Percentiles rank a stretch among this genome's conserved stretches.
Conservation (phyloP, 306 rosid genomes). For the Cicer cuneatum region DNA sequence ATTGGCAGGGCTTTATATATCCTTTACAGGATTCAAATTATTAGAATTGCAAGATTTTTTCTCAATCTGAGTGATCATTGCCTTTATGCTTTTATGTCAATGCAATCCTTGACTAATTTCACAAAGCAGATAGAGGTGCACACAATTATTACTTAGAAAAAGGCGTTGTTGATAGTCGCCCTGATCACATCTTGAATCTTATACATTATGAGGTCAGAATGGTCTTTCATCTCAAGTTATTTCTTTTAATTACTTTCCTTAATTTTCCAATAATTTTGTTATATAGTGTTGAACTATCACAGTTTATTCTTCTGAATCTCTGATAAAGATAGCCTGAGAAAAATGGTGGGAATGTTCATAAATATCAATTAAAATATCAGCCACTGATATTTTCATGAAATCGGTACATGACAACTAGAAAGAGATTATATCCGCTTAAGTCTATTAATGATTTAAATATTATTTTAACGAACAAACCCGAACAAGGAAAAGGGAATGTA, state of each 20-base stretch:
- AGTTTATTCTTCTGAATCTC: not conserved
- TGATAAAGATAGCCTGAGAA: slow-evolving; percentile 2
- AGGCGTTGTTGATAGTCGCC: slow-evolving; percentile 74
- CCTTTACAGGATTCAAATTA: slow-evolving; percentile 57
- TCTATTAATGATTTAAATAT: slow-evolving; percentile 9
- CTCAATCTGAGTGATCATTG: slow-evolving; percentile 18
- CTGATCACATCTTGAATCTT: slow-evolving; percentile 88
- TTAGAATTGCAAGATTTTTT: slow-evolving; percentile 10
- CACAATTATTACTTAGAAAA: slow-evolving; percentile 81
- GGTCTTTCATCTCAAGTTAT: slow-evolving; percentile 33
- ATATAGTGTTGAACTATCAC: not conserved
- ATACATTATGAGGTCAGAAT: slow-evolving; percentile 85
- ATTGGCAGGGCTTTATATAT: slow-evolving; percentile 96
- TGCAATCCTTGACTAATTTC: slow-evolving; percentile 63
- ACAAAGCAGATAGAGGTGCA: slow-evolving; percentile 96
- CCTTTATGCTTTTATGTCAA: slow-evolving; percentile 37
- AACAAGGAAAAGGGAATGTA: no score
- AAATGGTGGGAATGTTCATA: not conserved
- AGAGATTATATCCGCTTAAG: not conserved
- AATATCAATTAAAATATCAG: not conserved
- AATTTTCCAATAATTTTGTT: slow-evolving; percentile 6
- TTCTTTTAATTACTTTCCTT: slow-evolving; percentile 30
- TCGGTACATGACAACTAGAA: not conserved
- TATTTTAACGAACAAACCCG: not conserved
- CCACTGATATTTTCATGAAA: slow-evolving; percentile 22